Percentiles rank a stretch among this genome's conserved stretches.
phyloP scores from a whole-genome alignment of 371 early-diverging fungal genomes.

The Mortierella sp. region DNA sequence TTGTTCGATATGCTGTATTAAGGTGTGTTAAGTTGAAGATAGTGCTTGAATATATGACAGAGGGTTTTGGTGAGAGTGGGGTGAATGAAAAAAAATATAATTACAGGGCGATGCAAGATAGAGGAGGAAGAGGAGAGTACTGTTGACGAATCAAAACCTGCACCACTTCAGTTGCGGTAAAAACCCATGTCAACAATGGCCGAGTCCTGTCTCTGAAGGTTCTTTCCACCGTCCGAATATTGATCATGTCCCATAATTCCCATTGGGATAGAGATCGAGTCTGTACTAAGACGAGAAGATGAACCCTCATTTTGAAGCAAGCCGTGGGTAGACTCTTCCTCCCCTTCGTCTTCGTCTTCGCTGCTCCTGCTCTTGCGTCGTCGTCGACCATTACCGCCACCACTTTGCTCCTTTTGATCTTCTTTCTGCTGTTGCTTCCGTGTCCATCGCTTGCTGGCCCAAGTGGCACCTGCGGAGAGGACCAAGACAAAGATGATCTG shows the following conservation, averaged over 20 bases:
- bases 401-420: constrained; percentile 6
- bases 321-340: constrained; percentile 32
- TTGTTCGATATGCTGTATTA: no score
- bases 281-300: no score
- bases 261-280: no score
- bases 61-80: no score
- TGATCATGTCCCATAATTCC: no score
- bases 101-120: no score
- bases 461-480: constrained; percentile 24
- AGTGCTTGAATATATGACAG: no score
- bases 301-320: not conserved
- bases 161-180: constrained; percentile 18
- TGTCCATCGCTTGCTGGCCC: constrained; percentile 31
- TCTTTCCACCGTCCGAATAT: no score
- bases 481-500: constrained; percentile 48
- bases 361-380: constrained; percentile 23
- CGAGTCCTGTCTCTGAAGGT: constrained; percentile 11
- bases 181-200: constrained; percentile 35
- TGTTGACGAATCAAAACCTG: no score
- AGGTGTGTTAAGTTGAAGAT: no score
- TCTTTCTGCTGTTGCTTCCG: constrained; percentile 40
- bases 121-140: no score
- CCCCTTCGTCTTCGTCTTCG: constrained; percentile 11
- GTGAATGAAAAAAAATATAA: no score
- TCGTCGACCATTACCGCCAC: not conserved